Percentiles rank a stretch among this genome's conserved stretches.
These are phyloP conservation scores for Nemania serpens DNA, from an alignment of 2,329 filamentous ascomycete genomes.

Conservation along the genomic window DNA sequence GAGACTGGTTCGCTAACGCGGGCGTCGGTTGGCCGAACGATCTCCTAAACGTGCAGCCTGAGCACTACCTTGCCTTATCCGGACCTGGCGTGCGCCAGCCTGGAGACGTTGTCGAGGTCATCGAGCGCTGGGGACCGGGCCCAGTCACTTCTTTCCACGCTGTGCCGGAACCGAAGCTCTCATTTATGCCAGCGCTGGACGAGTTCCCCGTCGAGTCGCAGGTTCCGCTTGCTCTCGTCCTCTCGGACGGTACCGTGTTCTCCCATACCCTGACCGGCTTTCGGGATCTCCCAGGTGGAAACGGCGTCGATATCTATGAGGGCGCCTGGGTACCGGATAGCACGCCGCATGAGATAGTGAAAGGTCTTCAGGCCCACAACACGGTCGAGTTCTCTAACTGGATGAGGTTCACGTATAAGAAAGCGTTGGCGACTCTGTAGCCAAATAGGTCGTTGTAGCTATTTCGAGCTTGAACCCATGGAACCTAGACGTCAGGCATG, in stretches of 20 bases:
- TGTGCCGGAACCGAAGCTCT: conserved; percentile 4
- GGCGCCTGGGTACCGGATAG: conserved; percentile 24
- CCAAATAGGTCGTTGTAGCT: neutral
- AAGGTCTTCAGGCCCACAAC: conserved; percentile 19
- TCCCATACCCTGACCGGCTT: conserved; percentile 18
- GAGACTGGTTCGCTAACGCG: conserved; percentile 15
- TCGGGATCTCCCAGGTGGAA: conserved; percentile 10
- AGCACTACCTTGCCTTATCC: conserved; percentile 24
- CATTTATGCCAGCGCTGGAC: conserved; percentile 13
- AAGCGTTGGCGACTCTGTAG: neutral
- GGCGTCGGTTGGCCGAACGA: conserved; percentile 20
- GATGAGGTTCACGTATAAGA: conserved; percentile 25
- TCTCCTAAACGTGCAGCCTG: conserved; percentile 18
- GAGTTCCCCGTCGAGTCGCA: conserved; percentile 9
- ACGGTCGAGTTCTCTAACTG: conserved; percentile 28
- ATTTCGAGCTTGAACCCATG: neutral
- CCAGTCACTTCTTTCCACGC: conserved; percentile 22
- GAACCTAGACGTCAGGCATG: neutral
- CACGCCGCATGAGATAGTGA: conserved; percentile 8
- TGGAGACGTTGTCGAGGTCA: conserved; percentile 12
- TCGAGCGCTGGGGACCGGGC: conserved; percentile 24
- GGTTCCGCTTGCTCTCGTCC: neutral
- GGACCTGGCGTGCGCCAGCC: conserved; percentile 11
- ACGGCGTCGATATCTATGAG: conserved; percentile 23
- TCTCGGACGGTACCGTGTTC: conserved; percentile 24